Evolutionary conservation across 2,329 filamentous ascomycete genomes (phyloP), one percentile per base, ranked within the genome.

Genomic region (Pseudogymnoascus sp.): DNA sequence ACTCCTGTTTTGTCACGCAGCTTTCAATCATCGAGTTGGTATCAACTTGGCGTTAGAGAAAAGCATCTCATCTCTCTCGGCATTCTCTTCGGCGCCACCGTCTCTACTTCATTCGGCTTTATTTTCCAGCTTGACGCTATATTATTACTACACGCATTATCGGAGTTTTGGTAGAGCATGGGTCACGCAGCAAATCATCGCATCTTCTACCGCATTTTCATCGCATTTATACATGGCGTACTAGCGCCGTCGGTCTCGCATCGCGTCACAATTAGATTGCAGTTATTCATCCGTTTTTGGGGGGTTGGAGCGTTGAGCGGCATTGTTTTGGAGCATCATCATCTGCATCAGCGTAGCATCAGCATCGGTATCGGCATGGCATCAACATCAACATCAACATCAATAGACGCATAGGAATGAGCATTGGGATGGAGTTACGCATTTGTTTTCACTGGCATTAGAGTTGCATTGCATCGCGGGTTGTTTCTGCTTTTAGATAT

Each of bases 401-500:
- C 42, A 35, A 35, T 55, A 35, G 48, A 33, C 29, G 48, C 29
- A 55, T 55, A 33, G n/a, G 48, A 15, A 55, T 15, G 48, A 29
- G 10, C 48, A 55, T 55, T 55, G 48, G 13, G 48, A 33, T 15
- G 48, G 48, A 55, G 48, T 55, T 55, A 33, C 29, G 48, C 48
- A 13, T 55, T 55, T 55, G 29, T 33, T 55, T 55, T 55, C 12
- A 12, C 45, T 31, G 45, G 27, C 45, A 52, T 31, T 52, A 8
- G 42, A 31, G 31, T 52, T 52, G 29, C n/a, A 31, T 31, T 7
- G 45, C 4, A 52, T 52, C 27, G 48, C 48, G 29, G 48, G 10
- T 21, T 18, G n/a, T 33, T 55, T 15, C 12, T 55, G 29, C 31
- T 60, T 60, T 25, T 21, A 18, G n/a, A 33, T 48, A 42, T 48